phyloP scores from a whole-genome alignment of 2,329 filamentous ascomycete species.

The Akanthomyces lecanii region DNA sequence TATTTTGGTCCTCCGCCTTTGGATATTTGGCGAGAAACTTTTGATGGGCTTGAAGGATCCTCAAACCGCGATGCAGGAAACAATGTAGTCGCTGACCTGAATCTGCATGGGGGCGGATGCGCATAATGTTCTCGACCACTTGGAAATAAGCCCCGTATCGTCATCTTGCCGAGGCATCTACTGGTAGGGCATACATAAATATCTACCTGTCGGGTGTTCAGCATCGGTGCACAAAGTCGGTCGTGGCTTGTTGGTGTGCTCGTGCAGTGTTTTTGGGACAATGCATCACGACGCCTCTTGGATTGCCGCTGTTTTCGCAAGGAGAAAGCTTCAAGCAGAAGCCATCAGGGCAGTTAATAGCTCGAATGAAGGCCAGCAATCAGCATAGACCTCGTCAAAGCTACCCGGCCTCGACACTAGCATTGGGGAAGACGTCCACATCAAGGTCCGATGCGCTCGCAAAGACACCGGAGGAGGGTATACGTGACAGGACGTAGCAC shows the following conservation, averaged over 20 bases:
- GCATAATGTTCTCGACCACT: neutral
- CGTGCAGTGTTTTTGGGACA: neutral
- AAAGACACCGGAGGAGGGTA: neutral
- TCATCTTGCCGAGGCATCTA: neutral
- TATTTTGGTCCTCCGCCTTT: neutral
- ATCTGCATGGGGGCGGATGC: neutral
- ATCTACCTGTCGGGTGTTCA: neutral
- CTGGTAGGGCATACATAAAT: neutral
- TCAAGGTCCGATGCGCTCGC: neutral
- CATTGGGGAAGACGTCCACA: neutral
- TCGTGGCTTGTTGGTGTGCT: neutral
- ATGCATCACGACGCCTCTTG: neutral
- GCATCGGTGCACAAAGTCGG: neutral
- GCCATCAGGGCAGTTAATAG: no score
- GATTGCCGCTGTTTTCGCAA: neutral
- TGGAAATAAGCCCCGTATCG: neutral
- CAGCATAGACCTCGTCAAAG: neutral
- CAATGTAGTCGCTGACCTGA: neutral
- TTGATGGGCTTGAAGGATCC: neutral
- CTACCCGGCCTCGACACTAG: neutral
- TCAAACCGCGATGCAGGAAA: neutral
- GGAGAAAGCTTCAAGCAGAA: neutral
- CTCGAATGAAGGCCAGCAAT: neutral
- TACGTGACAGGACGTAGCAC: neutral
- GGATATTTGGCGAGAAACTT: neutral